Evolutionary conservation across 805 yeast species (phyloP).

Genomic region (Cyberlindnera sargentensis): DNA sequence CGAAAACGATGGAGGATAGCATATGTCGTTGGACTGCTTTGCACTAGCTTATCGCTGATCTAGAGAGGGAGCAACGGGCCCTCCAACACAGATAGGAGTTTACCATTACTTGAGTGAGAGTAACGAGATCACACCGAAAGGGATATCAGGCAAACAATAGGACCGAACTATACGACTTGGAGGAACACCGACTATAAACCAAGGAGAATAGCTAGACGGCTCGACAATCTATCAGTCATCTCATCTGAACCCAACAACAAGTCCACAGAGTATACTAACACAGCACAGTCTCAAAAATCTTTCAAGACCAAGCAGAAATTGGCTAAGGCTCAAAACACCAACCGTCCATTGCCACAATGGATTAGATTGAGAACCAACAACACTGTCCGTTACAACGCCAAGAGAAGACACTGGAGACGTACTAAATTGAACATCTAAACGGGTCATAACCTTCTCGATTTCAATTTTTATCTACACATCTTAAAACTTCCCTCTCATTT

Average conservation of each 20-base stretch:
- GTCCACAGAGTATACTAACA: slow-evolving; percentile 14
- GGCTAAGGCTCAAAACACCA: slow-evolving; percentile 98
- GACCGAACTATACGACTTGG: too few relatives aligned
- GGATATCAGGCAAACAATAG: too few relatives aligned
- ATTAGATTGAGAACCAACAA: slow-evolving; percentile 96
- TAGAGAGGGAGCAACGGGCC: too few relatives aligned
- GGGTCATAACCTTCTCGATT: slow-evolving; percentile 5
- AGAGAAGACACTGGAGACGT: slow-evolving; percentile 99
- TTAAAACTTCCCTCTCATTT: slow-evolving; percentile 3
- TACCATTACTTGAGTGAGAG: too few relatives aligned
- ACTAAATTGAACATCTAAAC: slow-evolving; percentile 93
- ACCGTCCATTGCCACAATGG: slow-evolving; percentile 99
- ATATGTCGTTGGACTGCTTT: too few relatives aligned
- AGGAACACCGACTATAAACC: too few relatives aligned
- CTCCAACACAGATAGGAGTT: too few relatives aligned
- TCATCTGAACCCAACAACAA: neutral
- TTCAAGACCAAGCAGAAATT: slow-evolving; percentile 97
- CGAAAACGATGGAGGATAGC: too few relatives aligned
- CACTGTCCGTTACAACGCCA: slow-evolving; percentile 98
- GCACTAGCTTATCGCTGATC: too few relatives aligned
- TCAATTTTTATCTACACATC: slow-evolving; percentile 4
- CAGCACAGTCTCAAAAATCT: slow-evolving; percentile 76
- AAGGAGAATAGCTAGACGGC: too few relatives aligned
- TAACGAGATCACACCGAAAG: too few relatives aligned
- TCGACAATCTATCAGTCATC: too few relatives aligned